These are phyloP conservation scores for Apiospora pterosperma DNA, from an alignment of 2,329 filamentous ascomycete species.

Conservation along the genomic window DNA sequence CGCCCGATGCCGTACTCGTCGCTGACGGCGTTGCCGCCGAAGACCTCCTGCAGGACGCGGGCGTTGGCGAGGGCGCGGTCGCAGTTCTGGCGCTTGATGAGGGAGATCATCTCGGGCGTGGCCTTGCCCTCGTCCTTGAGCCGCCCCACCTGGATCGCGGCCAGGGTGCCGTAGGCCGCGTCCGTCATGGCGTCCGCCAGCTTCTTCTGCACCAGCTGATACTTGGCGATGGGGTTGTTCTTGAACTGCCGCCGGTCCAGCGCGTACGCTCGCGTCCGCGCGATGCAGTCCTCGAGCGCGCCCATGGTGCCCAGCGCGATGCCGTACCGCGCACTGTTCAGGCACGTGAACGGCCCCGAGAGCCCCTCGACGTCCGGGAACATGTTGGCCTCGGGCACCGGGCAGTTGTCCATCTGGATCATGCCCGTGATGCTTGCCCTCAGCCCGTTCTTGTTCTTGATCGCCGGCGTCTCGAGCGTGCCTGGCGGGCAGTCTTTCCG, in stretches of 20 bases:
- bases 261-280: constrained; percentile 78
- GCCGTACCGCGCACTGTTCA: constrained; percentile 90
- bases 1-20: constrained; percentile 95
- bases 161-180: constrained; percentile 85
- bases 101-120: constrained; percentile 90
- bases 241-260: constrained; percentile 95
- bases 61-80: constrained; percentile 81
- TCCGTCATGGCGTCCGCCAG: constrained; percentile 89
- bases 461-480: constrained; percentile 83
- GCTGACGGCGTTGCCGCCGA: constrained; percentile 96
- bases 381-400: constrained; percentile 89
- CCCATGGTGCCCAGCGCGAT: constrained; percentile 94
- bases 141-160: constrained; percentile 84
- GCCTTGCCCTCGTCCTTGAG: constrained; percentile 89
- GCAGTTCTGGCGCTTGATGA: constrained; percentile 98
- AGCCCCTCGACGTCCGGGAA: constrained; percentile 87
- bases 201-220: constrained; percentile 98
- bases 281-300: constrained; percentile 87
- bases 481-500: constrained; percentile 80
- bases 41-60: constrained; percentile 84
- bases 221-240: constrained; percentile 88
- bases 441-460: constrained; percentile 94
- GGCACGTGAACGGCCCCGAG: constrained; percentile 83
- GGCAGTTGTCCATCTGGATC: constrained; percentile 92
- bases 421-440: constrained; percentile 93